Conservation (phyloP, 2,329 filamentous ascomycete genomes). For the Penicillium sp. region DNA sequence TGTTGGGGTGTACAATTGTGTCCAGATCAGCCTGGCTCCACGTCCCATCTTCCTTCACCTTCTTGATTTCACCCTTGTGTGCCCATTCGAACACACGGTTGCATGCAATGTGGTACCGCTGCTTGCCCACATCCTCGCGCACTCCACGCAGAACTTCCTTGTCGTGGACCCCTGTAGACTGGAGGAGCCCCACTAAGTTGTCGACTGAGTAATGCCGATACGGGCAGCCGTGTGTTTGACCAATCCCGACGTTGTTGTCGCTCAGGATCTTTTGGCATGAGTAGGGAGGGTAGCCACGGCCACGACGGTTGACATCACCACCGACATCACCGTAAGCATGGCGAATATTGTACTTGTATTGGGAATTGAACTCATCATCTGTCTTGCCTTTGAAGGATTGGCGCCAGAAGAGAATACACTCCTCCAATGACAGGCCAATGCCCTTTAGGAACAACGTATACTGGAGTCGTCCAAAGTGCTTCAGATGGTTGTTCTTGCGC, state of each 20-base stretch:
- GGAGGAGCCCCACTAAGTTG: conserved; percentile 73
- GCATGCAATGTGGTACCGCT: conserved; percentile 91
- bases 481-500: conserved; percentile 83
- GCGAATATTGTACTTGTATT: conserved; percentile 96
- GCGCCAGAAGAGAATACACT: conserved; percentile 90
- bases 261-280: conserved; percentile 94
- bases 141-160: conserved; percentile 74
- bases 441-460: conserved; percentile 97
- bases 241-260: conserved; percentile 79
- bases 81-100: conserved; percentile 90
- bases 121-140: conserved; percentile 81
- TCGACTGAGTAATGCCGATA: conserved; percentile 90
- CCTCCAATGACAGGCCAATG: conserved; percentile 86
- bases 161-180: conserved; percentile 76
- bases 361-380: conserved; percentile 94
- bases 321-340: conserved; percentile 94
- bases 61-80: conserved; percentile 75
- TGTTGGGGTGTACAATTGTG: conserved; percentile 95
- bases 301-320: conserved; percentile 81
- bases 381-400: conserved; percentile 78
- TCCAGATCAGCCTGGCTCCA: conserved; percentile 76
- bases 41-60: conserved; percentile 69
- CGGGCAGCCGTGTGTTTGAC: conserved; percentile 92
- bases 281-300: conserved; percentile 83
- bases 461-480: conserved; percentile 88